phyloP scores from a whole-genome alignment of 2,329 filamentous ascomycete species.

The Apiospora koreana region DNA sequence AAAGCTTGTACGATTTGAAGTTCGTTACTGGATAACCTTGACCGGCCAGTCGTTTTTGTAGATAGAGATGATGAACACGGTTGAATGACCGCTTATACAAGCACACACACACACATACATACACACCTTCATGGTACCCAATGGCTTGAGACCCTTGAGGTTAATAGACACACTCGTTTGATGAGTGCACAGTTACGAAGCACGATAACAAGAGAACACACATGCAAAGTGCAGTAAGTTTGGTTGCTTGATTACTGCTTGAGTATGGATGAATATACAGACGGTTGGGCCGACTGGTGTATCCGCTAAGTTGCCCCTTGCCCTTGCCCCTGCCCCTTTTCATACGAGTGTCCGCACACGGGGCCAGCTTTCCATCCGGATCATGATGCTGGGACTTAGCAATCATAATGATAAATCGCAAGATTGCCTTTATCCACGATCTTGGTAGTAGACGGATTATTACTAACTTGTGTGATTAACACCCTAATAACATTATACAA shows the following conservation, averaged over 20 bases:
- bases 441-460: background rate
- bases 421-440: background rate
- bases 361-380: background rate
- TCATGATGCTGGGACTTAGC: background rate
- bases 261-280: background rate
- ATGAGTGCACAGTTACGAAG: background rate
- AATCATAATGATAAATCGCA: background rate
- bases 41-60: constrained; percentile 1
- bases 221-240: background rate
- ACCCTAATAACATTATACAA: background rate
- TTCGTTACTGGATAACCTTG: constrained; percentile 6
- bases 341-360: background rate
- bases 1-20: background rate
- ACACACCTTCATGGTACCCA: background rate
- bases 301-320: background rate
- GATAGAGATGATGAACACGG: constrained; percentile 7
- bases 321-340: background rate
- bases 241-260: background rate
- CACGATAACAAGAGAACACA: background rate
- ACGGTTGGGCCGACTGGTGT: background rate
- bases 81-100: constrained; percentile 9
- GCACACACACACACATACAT: background rate
- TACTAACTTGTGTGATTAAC: too few relatives aligned
- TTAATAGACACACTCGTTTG: background rate
- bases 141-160: background rate